Base-by-base conservation (phyloP, 2,329 filamentous ascomycete species). In the Tolypocladium paradoxum region DNA sequence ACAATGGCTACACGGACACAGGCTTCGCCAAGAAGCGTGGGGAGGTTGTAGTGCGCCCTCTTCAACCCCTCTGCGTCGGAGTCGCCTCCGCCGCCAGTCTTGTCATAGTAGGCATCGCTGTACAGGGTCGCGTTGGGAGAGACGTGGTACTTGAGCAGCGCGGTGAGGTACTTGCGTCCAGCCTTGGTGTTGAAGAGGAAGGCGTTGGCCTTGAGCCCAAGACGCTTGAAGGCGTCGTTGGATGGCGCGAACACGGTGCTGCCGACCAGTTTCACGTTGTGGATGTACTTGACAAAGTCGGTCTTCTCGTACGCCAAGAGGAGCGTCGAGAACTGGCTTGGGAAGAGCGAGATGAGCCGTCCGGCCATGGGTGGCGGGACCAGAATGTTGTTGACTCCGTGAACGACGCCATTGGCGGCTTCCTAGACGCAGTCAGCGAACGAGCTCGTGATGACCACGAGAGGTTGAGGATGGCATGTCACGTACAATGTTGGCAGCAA, bases 171-270 rank as follows among this genome's bases (percentile, higher is more conserved):
- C 67, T 84, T 84, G 57, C 78, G 74, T 2, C 91, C 91, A 51
- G 76, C 79, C 31, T 80, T 74, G 54, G 85, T 88, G 68, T 78
- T 79, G 77, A 96, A 96, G 4, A 96, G 76, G 76, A 95, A 96
- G 24, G 84, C 87, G 64, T 92, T 95, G 61, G 85, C 81, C 53
- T 68, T 75, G 1, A 81, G 77, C 0, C 90, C 89, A 1, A 96
- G 83, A 58, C 81, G 81, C 61, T 78, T 65, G 73, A 92, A 96
- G n/a, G 90, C 91, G 5, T 70, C 72, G 76, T 96, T 96, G 47
- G 79, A 82, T 0, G 91, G 90, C 0, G 87, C 87, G 62, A 96
- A 95, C 56, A 93, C 65, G 3, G 90, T 96, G 38, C 83, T 82
- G 36, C 89, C 89, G 2, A 73, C 68, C 36, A 72, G 72, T 20